These are phyloP conservation scores for Lentithecium fluviatile DNA, from an alignment of 495 filamentous ascomycete species.

Conservation along the genomic window DNA sequence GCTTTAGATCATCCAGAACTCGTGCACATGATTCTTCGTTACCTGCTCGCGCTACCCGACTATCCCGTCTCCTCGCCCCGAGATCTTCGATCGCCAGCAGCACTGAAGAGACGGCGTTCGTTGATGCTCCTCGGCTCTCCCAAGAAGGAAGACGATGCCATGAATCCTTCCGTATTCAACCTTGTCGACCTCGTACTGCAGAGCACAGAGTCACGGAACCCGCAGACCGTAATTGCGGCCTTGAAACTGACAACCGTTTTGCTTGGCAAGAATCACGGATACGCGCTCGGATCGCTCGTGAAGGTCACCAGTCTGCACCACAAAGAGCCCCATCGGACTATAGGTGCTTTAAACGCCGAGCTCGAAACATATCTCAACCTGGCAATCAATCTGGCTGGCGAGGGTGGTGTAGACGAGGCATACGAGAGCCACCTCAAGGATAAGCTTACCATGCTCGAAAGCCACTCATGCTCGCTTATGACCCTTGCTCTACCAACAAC, in stretches of 20 bases:
- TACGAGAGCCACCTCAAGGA: constrained; percentile 85
- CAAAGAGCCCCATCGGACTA: constrained; percentile 58
- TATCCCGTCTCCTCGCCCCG: constrained; percentile 36
- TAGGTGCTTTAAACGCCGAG: constrained; percentile 78
- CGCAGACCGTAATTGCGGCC: constrained; percentile 85
- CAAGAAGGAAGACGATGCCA: constrained; percentile 63
- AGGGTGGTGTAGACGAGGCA: constrained; percentile 69
- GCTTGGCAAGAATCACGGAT: constrained; percentile 80
- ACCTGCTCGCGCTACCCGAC: constrained; percentile 73
- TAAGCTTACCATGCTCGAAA: constrained; percentile 71
- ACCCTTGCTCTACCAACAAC: constrained; percentile 16
- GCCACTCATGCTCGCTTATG: constrained; percentile 68
- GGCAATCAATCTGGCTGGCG: constrained; percentile 67
- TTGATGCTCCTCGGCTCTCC: constrained; percentile 79
- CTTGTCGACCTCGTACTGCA: constrained; percentile 85
- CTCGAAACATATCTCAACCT: constrained; percentile 70
- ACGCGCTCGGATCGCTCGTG: constrained; percentile 74
- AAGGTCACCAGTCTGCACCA: constrained; percentile 55
- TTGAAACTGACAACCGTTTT: constrained; percentile 81
- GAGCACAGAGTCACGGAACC: constrained; percentile 78
- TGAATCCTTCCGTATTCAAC: constrained; percentile 87
- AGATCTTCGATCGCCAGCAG: constrained; percentile 57
- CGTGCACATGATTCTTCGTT: constrained; percentile 88
- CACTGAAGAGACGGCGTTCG: constrained; percentile 75
- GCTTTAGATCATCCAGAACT: constrained; percentile 88